Percentiles rank a stretch among this genome's conserved stretches.
Evolutionary conservation across 139 green algal species (phyloP).

Genomic region (Axilococcus clingmanii): DNA sequence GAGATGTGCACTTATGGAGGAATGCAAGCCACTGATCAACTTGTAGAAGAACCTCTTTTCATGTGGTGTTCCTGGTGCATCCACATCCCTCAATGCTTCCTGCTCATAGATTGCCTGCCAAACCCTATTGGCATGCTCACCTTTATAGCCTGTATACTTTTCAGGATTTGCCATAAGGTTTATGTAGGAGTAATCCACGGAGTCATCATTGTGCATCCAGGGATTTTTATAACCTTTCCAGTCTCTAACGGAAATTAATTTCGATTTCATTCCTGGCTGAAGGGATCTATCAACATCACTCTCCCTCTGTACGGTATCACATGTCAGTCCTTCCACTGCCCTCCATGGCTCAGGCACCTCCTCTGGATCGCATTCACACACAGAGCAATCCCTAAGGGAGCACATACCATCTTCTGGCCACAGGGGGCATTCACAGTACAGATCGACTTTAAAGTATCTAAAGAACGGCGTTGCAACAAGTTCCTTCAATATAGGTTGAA

Average conservation of each 20-base stretch:
- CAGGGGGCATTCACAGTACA: conserved; percentile 89
- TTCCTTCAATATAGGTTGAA: conserved; percentile 51
- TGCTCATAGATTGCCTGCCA: conserved; percentile 91
- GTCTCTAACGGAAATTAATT: conserved; percentile 36
- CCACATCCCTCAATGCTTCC: conserved; percentile 54
- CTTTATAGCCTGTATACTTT: conserved; percentile 83
- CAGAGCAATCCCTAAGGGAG: conserved; percentile 59
- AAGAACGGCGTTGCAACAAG: conserved; percentile 78
- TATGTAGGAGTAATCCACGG: conserved; percentile 85
- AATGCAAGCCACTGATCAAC: conserved; percentile 79
- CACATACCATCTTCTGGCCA: conserved; percentile 96
- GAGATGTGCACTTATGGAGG: conserved; percentile 86
- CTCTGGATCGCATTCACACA: conserved; percentile 73
- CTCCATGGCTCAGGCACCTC: conserved; percentile 73
- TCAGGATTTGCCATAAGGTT: conserved; percentile 90
- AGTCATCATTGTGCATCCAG: conserved; percentile 79
- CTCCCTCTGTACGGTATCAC: conserved; percentile 20
- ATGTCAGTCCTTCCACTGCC: conserved; percentile 41
- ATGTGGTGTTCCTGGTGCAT: conserved; percentile 22
- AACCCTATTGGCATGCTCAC: conserved; percentile 79
- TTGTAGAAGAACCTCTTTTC: conserved; percentile 80
- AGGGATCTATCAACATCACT: conserved; percentile 36
- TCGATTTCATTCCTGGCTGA: conserved; percentile 21
- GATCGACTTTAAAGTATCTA: conserved; percentile 87
- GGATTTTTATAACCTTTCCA: conserved; percentile 86